phyloP scores from a whole-genome alignment of 306 rosid genomes.

The Vachellia collinsii region DNA sequence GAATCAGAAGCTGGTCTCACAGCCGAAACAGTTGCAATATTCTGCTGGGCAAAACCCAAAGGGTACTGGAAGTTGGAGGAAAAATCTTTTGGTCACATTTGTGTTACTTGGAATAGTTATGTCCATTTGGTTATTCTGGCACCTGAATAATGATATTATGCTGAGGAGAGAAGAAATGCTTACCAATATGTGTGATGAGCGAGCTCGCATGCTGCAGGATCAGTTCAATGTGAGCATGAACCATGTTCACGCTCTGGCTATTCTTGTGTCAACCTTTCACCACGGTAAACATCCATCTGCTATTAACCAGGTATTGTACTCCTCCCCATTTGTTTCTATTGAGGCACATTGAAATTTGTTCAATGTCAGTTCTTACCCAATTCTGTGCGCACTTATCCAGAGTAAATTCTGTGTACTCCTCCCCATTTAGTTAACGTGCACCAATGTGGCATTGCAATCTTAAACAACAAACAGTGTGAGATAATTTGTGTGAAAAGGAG shows the following conservation, averaged over 20 bases:
- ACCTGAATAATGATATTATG: slow-evolving; percentile 51
- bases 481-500: background rate
- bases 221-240: slow-evolving; percentile 96
- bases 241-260: slow-evolving; percentile 93
- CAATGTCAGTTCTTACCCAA: background rate
- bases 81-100: slow-evolving; percentile 55
- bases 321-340: slow-evolving; percentile 19
- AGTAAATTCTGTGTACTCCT: background rate
- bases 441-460: background rate
- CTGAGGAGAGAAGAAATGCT: slow-evolving; percentile 80
- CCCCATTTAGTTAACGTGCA: background rate
- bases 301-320: slow-evolving; percentile 75
- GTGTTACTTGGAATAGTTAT: slow-evolving; percentile 52
- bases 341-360: background rate
- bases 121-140: slow-evolving; percentile 72
- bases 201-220: slow-evolving; percentile 97
- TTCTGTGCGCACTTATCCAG: slow-evolving; percentile 17
- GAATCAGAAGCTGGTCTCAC: slow-evolving; percentile 47
- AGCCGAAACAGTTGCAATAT: slow-evolving; percentile 49
- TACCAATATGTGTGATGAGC: slow-evolving; percentile 93
- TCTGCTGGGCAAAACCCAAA: slow-evolving; percentile 46
- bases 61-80: slow-evolving; percentile 81
- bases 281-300: slow-evolving; percentile 89
- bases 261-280: slow-evolving; percentile 95
- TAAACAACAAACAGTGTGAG: background rate